Evolutionary conservation across 176 grass and related monocot genomes (phyloP).

Genomic region (Saccharum spontaneum): DNA sequence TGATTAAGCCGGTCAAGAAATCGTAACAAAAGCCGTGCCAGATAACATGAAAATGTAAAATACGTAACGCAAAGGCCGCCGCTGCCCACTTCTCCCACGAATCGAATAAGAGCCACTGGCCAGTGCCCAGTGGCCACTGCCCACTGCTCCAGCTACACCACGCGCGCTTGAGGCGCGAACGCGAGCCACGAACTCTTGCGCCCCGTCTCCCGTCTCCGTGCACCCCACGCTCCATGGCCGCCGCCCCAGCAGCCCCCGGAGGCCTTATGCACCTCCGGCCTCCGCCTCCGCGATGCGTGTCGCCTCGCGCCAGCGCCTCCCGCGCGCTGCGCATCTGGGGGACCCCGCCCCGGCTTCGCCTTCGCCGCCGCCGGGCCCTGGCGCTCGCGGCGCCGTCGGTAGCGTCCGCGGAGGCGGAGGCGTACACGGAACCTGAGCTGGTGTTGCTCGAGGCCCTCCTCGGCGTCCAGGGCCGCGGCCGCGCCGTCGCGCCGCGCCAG

Average conservation of each 20-base stretch:
- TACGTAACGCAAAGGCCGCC: too few species aligned
- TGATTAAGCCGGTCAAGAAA: too few species aligned
- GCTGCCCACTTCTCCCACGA: too few species aligned
- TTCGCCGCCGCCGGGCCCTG: neutral
- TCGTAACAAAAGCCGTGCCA: too few species aligned
- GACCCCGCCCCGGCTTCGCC: neutral
- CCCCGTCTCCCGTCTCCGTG: neutral
- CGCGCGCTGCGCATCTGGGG: neutral
- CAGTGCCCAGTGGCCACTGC: too few species aligned
- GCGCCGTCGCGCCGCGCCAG: constrained; percentile 60
- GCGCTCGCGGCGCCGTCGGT: constrained; percentile 22
- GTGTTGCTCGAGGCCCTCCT: constrained; percentile 74
- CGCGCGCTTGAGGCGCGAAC: constrained; percentile 16
- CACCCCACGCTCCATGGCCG: constrained; percentile 28
- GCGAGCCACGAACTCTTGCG: constrained; percentile 16
- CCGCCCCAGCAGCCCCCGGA: neutral
- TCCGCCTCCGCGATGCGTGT: neutral
- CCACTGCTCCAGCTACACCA: too few species aligned
- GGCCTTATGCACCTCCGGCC: neutral
- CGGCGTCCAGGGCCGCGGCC: constrained; percentile 80
- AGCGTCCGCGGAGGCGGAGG: constrained; percentile 9
- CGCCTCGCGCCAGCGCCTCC: neutral
- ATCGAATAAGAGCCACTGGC: too few species aligned
- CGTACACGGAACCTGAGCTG: constrained; percentile 56
- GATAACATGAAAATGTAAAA: too few species aligned